phyloP scores from a whole-genome alignment of 108 stramenopile species.

The Discostella pseudostelligera region DNA sequence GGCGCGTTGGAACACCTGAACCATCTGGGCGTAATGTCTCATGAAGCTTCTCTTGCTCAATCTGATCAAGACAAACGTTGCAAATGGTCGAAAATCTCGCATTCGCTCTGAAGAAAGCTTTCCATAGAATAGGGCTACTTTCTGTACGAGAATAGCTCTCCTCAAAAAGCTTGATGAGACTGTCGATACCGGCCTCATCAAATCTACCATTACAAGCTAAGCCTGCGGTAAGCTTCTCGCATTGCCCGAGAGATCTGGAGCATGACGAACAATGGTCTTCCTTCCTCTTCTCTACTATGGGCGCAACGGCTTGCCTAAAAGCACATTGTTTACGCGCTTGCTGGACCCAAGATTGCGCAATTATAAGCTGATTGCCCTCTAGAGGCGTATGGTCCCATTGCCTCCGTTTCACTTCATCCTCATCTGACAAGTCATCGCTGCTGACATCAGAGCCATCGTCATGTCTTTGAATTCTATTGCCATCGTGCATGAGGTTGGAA shows the following conservation, averaged over 20 bases:
- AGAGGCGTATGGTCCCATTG: conserved; percentile 72
- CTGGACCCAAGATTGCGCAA: conserved; percentile 77
- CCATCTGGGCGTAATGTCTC: conserved; percentile 50
- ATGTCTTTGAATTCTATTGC: conserved; percentile 56
- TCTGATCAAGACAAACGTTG: conserved; percentile 55
- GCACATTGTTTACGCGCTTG: conserved; percentile 75
- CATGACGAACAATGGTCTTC: conserved; percentile 54
- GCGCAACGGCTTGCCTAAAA: conserved; percentile 56
- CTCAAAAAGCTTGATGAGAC: conserved; percentile 67
- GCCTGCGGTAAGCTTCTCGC: conserved; percentile 44
- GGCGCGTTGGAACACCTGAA: conserved; percentile 55
- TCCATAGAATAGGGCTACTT: conserved; percentile 72
- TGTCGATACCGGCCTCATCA: conserved; percentile 71
- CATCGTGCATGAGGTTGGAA: conserved; percentile 74
- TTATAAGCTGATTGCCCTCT: conserved; percentile 50
- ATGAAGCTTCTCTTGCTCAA: conserved; percentile 57
- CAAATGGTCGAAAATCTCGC: conserved; percentile 75
- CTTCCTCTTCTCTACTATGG: conserved; percentile 66
- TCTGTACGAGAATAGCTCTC: conserved; percentile 58
- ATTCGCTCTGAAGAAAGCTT: conserved; percentile 79
- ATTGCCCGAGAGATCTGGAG: conserved; percentile 48
- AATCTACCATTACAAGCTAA: conserved; percentile 58
- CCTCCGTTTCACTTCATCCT: conserved; percentile 51
- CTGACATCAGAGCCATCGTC: conserved; percentile 66
- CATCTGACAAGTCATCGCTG: conserved; percentile 72